These are phyloP conservation scores for Sonneratia alba DNA, from an alignment of 345 rosid species.

Conservation along the genomic window DNA sequence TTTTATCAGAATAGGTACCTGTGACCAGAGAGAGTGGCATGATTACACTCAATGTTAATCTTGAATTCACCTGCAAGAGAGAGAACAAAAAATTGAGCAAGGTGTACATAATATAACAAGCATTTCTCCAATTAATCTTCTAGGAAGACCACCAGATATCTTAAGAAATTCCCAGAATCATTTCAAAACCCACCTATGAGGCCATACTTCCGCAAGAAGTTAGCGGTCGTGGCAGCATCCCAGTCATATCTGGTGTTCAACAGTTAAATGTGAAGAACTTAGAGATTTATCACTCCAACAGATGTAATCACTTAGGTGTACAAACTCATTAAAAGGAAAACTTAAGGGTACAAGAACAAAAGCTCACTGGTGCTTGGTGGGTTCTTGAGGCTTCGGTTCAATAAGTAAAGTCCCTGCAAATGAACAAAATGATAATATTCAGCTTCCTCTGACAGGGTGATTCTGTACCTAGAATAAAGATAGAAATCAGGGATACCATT, in stretches of 20 bases:
- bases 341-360: background rate
- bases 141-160: slow-evolving; percentile 16
- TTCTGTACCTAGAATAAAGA: background rate
- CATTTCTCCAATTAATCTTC: background rate
- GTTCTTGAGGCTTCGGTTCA: slow-evolving; percentile 99
- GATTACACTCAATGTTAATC: slow-evolving; percentile 90
- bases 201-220: slow-evolving; percentile 76
- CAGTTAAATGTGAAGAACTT: slow-evolving; percentile 5
- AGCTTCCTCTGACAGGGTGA: background rate
- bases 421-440: background rate
- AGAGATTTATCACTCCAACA: background rate
- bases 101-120: background rate
- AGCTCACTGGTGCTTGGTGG: slow-evolving; percentile 77
- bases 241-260: slow-evolving; percentile 60
- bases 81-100: background rate
- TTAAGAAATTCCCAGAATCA: background rate
- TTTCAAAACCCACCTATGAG: slow-evolving; percentile 36
- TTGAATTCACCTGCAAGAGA: slow-evolving; percentile 51
- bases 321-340: too few species aligned
- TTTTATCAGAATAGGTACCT: slow-evolving; percentile 24
- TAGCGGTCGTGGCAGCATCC: slow-evolving; percentile 95
- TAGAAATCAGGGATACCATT: slow-evolving; percentile 36
- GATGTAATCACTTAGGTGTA: too few species aligned
- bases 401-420: slow-evolving; percentile 68
- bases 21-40: slow-evolving; percentile 91